Evolutionary conservation across 345 rosid genomes (phyloP).

Genomic region (Kandelia obovata): DNA sequence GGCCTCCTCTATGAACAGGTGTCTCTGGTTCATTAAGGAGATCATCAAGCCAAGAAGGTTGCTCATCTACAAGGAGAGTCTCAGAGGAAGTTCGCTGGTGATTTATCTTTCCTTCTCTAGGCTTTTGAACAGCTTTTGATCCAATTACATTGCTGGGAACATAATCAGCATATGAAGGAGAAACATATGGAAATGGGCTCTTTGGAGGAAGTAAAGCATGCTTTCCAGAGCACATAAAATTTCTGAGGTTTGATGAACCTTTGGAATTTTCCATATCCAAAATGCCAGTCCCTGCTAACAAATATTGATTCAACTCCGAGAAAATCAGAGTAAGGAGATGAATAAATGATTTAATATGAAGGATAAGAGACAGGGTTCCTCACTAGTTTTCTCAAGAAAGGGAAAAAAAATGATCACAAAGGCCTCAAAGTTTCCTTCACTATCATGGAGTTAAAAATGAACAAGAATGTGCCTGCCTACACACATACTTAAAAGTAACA

Average conservation of each 20-base stretch:
- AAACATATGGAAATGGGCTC: conserved; percentile 73
- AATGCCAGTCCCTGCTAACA: conserved; percentile 32
- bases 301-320: neutral
- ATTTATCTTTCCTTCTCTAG: conserved; percentile 49
- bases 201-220: conserved; percentile 90
- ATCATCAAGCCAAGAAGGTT: conserved; percentile 99
- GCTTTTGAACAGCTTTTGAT: conserved; percentile 66
- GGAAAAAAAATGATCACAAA: neutral
- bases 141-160: conserved; percentile 51
- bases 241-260: conserved; percentile 67
- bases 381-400: no score
- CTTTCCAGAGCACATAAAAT: conserved; percentile 65
- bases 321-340: neutral
- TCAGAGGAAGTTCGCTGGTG: conserved; percentile 95
- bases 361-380: no score
- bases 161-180: conserved; percentile 65
- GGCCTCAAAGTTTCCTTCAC: neutral
- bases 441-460: neutral
- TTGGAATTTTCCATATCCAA: conserved; percentile 70
- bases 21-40: conserved; percentile 96
- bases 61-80: conserved; percentile 76
- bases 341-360: no score
- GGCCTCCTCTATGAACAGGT: conserved; percentile 82
- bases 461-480: neutral
- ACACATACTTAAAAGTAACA: neutral